Conservation (phyloP, 2,329 filamentous ascomycete species). For the Aspergillaceae sp. region DNA sequence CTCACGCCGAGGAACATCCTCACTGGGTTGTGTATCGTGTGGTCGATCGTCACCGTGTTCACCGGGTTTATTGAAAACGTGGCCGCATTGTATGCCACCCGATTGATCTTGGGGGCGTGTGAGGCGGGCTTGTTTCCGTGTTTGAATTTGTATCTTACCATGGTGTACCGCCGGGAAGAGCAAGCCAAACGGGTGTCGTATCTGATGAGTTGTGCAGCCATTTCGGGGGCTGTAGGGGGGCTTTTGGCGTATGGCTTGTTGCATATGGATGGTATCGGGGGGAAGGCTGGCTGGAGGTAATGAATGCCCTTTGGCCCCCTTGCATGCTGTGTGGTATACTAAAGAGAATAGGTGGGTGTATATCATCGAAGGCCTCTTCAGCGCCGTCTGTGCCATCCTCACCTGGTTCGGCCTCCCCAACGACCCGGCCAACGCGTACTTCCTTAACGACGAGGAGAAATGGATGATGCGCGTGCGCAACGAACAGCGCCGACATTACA, state of each 20-base stretch:
- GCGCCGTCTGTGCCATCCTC: slow-evolving; percentile 34
- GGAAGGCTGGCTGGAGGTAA: slow-evolving; percentile 41
- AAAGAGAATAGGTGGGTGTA: slow-evolving; percentile 34
- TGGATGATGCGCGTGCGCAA: slow-evolving; percentile 44
- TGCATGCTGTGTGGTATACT: no score
- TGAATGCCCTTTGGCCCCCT: no score
- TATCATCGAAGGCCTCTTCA: slow-evolving; percentile 44
- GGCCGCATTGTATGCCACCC: slow-evolving; percentile 33
- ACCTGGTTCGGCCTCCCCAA: slow-evolving; percentile 44
- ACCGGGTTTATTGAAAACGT: slow-evolving; percentile 40
- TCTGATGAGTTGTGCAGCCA: slow-evolving; percentile 32
- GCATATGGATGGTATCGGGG: slow-evolving; percentile 40
- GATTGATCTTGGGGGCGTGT: slow-evolving; percentile 31
- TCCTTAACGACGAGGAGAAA: slow-evolving; percentile 42
- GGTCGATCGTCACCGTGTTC: slow-evolving; percentile 43
- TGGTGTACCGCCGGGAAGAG: slow-evolving; percentile 35
- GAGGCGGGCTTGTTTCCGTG: slow-evolving; percentile 35
- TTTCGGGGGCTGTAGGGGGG: slow-evolving; percentile 34
- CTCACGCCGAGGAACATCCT: slow-evolving; percentile 36
- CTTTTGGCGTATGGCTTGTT: slow-evolving; percentile 31
- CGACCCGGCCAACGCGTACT: slow-evolving; percentile 41
- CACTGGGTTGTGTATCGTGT: slow-evolving; percentile 35
- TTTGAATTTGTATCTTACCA: slow-evolving; percentile 33
- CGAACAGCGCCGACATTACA: slow-evolving; percentile 40
- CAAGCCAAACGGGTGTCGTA: slow-evolving; percentile 36